These are phyloP conservation scores for Umbelopsis sp. DNA, from an alignment of 192 early-diverging fungal genomes.

Conservation along the genomic window DNA sequence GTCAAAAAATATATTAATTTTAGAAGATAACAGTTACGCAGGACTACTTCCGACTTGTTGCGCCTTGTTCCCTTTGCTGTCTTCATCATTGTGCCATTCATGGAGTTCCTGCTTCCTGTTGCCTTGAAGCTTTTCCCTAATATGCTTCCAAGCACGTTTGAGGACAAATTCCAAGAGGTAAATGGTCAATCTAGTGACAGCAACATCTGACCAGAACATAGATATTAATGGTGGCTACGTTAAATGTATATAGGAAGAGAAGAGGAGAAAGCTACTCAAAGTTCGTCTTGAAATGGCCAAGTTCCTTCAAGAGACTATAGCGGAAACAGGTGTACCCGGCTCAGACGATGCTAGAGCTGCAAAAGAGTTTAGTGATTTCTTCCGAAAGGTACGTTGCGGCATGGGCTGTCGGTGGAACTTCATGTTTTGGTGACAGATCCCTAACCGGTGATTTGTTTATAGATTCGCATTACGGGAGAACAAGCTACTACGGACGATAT, in stretches of 20 bases:
- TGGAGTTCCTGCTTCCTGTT: slow-evolving; percentile 92
- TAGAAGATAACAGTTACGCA: slow-evolving; percentile 58
- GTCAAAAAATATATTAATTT: neutral
- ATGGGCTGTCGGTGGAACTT: too few species aligned
- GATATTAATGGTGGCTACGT: neutral
- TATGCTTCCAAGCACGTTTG: slow-evolving; percentile 96
- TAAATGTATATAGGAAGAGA: slow-evolving; percentile 73
- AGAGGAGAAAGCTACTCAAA: slow-evolving; percentile 88
- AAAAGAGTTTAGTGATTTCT: slow-evolving; percentile 75
- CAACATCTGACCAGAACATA: neutral
- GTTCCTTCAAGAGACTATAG: slow-evolving; percentile 95
- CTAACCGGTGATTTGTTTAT: slow-evolving; percentile 20
- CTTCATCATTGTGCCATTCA: slow-evolving; percentile 92
- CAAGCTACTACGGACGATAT: slow-evolving; percentile 83
- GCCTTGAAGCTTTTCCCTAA: slow-evolving; percentile 93
- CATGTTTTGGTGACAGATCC: too few species aligned
- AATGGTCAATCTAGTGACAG: neutral
- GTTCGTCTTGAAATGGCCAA: slow-evolving; percentile 94
- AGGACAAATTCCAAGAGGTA: slow-evolving; percentile 83
- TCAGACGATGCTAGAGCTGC: slow-evolving; percentile 54
- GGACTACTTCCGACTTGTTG: slow-evolving; percentile 84
- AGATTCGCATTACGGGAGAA: slow-evolving; percentile 83
- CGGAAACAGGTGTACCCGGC: slow-evolving; percentile 70
- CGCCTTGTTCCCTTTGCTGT: slow-evolving; percentile 91
- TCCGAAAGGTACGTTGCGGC: slow-evolving; percentile 77